Percentiles rank a stretch among this genome's conserved stretches.
These are phyloP conservation scores for Coniosporium apollinis DNA, from an alignment of 495 filamentous ascomycete genomes.

Conservation along the genomic window DNA sequence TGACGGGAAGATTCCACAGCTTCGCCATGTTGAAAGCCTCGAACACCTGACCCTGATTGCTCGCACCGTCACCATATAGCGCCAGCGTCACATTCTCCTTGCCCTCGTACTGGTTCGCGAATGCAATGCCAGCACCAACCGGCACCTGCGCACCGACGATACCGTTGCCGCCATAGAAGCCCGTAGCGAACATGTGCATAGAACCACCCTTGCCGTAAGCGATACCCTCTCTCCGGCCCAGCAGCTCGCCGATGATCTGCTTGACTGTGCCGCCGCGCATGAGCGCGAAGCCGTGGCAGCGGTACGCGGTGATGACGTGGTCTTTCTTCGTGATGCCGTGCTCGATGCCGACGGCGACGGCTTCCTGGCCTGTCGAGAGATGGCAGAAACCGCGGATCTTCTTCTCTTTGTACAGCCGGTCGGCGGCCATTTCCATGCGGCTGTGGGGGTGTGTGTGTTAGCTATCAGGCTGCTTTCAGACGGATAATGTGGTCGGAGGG, in stretches of 20 bases:
- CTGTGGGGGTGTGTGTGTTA: slow-evolving; percentile 26
- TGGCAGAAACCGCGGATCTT: slow-evolving; percentile 99
- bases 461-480: slow-evolving; percentile 3
- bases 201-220: slow-evolving; percentile 97
- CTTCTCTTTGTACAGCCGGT: slow-evolving; percentile 97
- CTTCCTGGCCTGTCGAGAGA: slow-evolving; percentile 93
- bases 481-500: background rate
- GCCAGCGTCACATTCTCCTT: slow-evolving; percentile 71
- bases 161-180: slow-evolving; percentile 97
- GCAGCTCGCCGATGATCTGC: slow-evolving; percentile 89
- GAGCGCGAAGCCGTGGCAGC: slow-evolving; percentile 93
- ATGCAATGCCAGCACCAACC: slow-evolving; percentile 89
- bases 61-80: slow-evolving; percentile 92
- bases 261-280: slow-evolving; percentile 90
- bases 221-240: slow-evolving; percentile 89
- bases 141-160: slow-evolving; percentile 98
- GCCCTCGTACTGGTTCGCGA: slow-evolving; percentile 86
- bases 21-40: slow-evolving; percentile 99
- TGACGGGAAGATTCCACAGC: slow-evolving; percentile 87
- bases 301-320: slow-evolving; percentile 93
- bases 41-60: slow-evolving; percentile 98
- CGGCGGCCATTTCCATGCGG: slow-evolving; percentile 98
- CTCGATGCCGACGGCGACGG: slow-evolving; percentile 92
- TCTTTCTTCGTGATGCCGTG: slow-evolving; percentile 82
- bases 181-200: slow-evolving; percentile 99